Evolutionary conservation across 306 rosid genomes (phyloP).

Genomic region (Rosa lucieae): DNA sequence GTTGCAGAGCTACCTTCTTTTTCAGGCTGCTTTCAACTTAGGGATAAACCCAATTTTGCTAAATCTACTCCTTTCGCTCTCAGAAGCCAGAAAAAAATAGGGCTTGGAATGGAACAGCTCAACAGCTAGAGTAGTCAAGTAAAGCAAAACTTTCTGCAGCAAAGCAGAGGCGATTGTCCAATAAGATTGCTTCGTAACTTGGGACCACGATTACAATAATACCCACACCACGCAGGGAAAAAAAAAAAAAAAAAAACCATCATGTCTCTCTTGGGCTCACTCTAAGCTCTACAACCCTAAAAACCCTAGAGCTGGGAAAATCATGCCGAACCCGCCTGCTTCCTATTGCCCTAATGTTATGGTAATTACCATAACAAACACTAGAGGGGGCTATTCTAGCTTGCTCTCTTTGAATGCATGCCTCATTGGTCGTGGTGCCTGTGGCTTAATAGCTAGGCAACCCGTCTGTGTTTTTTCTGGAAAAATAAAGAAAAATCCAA

Average conservation of each 20-base stretch:
- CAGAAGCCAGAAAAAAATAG: neutral
- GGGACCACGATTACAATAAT: slow-evolving; percentile 15
- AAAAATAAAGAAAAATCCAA: neutral
- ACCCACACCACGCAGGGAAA: neutral
- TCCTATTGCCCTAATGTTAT: slow-evolving; percentile 3
- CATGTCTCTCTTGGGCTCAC: slow-evolving; percentile 3
- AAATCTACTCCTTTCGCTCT: neutral
- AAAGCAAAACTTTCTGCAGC: slow-evolving; percentile 14
- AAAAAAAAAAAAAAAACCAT: neutral
- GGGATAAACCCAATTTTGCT: neutral
- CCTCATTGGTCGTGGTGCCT: slow-evolving; percentile 1
- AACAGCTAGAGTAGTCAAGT: slow-evolving; percentile 4
- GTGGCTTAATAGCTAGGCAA: neutral
- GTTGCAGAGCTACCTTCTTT: slow-evolving; percentile 6
- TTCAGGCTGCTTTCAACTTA: slow-evolving; percentile 10
- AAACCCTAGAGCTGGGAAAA: slow-evolving; percentile 14
- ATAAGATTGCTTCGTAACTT: neutral
- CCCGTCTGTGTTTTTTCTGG: slow-evolving; percentile 5
- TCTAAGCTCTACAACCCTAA: neutral
- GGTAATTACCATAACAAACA: slow-evolving; percentile 8
- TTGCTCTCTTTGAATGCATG: neutral
- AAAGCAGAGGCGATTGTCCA: slow-evolving; percentile 2
- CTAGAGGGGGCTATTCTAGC: neutral
- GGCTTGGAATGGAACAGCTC: slow-evolving; percentile 5
- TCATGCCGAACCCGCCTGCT: slow-evolving; percentile 16